Percentiles rank a stretch among this genome's conserved stretches.
Evolutionary conservation across 2,329 filamentous ascomycete species (phyloP).

Genomic region (Aspergillus awamori): DNA sequence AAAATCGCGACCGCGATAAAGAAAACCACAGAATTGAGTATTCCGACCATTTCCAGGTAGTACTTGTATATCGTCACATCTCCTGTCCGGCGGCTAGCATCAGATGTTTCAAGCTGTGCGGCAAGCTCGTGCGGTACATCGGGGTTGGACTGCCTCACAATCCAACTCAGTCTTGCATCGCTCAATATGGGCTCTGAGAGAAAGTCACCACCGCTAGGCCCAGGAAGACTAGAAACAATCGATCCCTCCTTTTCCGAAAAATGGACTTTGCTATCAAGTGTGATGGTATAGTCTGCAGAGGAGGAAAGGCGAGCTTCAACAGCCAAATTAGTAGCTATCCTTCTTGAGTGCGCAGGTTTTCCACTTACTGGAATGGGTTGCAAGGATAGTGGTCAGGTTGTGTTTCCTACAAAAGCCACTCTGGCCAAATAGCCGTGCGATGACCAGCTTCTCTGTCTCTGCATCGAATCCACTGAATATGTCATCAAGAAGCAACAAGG

Average conservation of each 20-base stretch:
- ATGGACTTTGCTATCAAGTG: constrained; percentile 36
- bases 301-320: constrained; percentile 3
- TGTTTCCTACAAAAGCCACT: neutral
- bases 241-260: constrained; percentile 12
- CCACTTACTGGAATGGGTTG: neutral
- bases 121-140: neutral
- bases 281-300: constrained; percentile 53
- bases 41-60: constrained; percentile 2
- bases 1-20: neutral
- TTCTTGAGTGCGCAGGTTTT: neutral
- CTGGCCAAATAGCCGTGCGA: neutral
- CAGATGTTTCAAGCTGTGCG: neutral
- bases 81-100: constrained; percentile 1
- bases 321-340: neutral
- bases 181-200: neutral
- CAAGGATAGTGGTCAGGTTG: constrained; percentile 2
- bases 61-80: constrained; percentile 13
- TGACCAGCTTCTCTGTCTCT: constrained; percentile 30
- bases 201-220: neutral
- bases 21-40: neutral
- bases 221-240: neutral
- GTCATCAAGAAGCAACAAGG: constrained; percentile 41
- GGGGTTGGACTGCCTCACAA: neutral
- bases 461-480: constrained; percentile 42
- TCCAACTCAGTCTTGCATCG: neutral